phyloP scores from a whole-genome alignment of 345 rosid genomes.

The Lagerstroemia speciosa region DNA sequence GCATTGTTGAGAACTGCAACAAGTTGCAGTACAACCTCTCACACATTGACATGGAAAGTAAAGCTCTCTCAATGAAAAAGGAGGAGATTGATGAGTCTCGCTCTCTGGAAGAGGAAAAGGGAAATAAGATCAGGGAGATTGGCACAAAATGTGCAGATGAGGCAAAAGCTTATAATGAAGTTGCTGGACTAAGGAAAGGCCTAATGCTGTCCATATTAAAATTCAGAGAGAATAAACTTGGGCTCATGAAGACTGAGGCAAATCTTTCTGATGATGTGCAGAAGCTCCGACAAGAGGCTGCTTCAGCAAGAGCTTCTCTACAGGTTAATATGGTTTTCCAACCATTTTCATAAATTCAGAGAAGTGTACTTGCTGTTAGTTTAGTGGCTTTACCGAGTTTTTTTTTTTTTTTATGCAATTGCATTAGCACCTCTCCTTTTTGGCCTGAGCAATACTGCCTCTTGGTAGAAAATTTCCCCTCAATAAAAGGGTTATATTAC shows the following conservation, averaged over 20 bases:
- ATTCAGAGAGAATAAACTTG: conserved; percentile 52
- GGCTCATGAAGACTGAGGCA: conserved; percentile 56
- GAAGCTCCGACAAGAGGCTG: conserved; percentile 53
- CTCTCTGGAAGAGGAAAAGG: conserved; percentile 45
- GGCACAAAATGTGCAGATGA: conserved; percentile 50
- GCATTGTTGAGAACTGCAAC: conserved; percentile 36
- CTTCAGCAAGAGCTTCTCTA: conserved; percentile 49
- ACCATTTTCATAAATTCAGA: background rate
- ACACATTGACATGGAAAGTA: conserved; percentile 34
- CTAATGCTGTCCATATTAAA: conserved; percentile 45
- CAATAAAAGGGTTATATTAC: background rate
- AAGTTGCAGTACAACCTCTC: conserved; percentile 40
- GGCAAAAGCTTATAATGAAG: conserved; percentile 47
- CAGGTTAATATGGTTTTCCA: conserved; percentile 34
- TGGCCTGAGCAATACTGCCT: background rate
- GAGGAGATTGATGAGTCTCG: conserved; percentile 40
- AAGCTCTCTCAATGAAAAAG: conserved; percentile 42
- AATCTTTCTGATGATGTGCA: conserved; percentile 70
- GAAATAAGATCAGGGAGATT: conserved; percentile 54
- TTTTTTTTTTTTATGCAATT: background rate
- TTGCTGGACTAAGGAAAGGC: conserved; percentile 43
- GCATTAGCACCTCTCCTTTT: background rate
- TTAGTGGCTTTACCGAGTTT: background rate
- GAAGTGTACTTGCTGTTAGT: background rate
- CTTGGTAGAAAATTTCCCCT: background rate